phyloP scores from a whole-genome alignment of 139 green algal genomes.

The Penium margaritaceum region DNA sequence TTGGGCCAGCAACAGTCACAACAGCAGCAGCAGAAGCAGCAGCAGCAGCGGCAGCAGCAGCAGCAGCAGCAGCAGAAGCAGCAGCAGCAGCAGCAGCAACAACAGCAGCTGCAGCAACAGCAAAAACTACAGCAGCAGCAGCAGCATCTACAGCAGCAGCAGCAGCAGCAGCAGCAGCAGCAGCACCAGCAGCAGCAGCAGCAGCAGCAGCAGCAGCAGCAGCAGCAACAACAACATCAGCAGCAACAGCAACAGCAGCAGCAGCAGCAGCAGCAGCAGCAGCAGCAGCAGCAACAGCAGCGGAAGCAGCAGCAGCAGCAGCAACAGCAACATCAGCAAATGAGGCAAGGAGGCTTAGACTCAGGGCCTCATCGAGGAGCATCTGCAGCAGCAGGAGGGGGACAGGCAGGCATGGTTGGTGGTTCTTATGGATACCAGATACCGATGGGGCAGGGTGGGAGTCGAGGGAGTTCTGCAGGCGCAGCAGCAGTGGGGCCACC shows the following conservation, averaged over 20 bases:
- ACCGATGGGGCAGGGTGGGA: no score
- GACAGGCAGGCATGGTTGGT: no score
- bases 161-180: neutral
- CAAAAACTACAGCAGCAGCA: neutral
- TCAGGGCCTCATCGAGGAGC: no score
- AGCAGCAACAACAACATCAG: neutral
- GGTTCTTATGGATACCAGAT: no score
- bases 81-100: neutral
- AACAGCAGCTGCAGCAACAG: neutral
- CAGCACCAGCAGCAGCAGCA: neutral
- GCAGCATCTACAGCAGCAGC: neutral
- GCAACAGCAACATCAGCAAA: no score
- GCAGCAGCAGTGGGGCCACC: no score
- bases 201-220: neutral
- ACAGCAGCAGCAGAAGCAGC: neutral
- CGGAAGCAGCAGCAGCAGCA: no score
- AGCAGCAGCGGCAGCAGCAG: neutral
- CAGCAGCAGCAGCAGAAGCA: neutral
- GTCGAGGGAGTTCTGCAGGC: no score
- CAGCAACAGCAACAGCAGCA: constrained; percentile 7
- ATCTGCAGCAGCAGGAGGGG: no score
- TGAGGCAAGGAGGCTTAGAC: no score
- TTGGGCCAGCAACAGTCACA: neutral
- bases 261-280: no score
- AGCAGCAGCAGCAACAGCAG: no score